Conservation (phyloP, 208 protist species). For the Histomonas meleagridis region DNA sequence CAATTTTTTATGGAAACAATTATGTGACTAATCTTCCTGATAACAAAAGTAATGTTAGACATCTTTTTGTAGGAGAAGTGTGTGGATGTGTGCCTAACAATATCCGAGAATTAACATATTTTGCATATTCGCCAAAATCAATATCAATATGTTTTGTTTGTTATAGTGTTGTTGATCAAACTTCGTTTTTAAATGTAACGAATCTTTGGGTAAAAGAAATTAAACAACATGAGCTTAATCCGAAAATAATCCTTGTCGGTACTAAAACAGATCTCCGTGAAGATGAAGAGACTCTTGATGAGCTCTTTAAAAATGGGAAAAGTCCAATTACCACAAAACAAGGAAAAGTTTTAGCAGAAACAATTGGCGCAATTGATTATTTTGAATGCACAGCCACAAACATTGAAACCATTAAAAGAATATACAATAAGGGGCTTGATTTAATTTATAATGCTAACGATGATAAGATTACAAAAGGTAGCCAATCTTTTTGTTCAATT, state of each 20-base stretch:
- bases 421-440: conserved; percentile 51
- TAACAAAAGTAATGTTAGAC: too few species aligned
- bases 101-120: too few species aligned
- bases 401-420: conserved; percentile 43
- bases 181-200: conserved; percentile 61
- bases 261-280: conserved; percentile 5
- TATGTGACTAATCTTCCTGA: too few species aligned
- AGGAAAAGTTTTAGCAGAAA: conserved; percentile 55
- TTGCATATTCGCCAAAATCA: too few species aligned
- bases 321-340: conserved; percentile 47
- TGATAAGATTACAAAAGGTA: too few species aligned
- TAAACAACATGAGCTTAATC: conserved; percentile 38
- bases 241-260: background rate
- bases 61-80: too few species aligned
- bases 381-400: conserved; percentile 69
- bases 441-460: too few species aligned
- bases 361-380: conserved; percentile 65
- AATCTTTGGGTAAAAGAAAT: conserved; percentile 54
- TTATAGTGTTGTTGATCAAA: conserved; percentile 54
- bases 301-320: conserved; percentile 47
- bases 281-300: background rate
- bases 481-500: too few species aligned
- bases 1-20: too few species aligned
- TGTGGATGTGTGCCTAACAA: too few species aligned
- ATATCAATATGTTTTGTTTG: too few species aligned